phyloP scores from a whole-genome alignment of 352 stramenopile species.

The Phytophthora citrophthora region DNA sequence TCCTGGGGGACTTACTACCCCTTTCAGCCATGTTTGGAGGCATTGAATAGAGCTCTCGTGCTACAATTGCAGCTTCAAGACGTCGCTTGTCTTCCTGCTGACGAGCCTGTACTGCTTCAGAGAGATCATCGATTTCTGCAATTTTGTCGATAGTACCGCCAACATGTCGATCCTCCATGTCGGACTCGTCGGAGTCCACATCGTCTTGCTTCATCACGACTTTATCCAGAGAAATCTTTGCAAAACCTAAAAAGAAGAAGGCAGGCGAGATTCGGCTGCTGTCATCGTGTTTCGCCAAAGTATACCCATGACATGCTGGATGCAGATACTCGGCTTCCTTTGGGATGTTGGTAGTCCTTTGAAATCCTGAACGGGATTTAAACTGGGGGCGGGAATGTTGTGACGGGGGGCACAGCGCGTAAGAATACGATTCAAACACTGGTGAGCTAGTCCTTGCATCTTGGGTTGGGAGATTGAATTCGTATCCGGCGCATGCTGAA shows the following conservation, averaged over 20 bases:
- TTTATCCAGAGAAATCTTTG: constrained; percentile 64
- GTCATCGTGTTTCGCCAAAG: constrained; percentile 53
- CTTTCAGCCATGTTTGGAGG: constrained; percentile 2
- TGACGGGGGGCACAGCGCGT: constrained; percentile 47
- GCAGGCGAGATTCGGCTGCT: constrained; percentile 57
- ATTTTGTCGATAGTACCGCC: constrained; percentile 6
- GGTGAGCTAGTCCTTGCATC: constrained; percentile 35
- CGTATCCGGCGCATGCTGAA: constrained; percentile 61
- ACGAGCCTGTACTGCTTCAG: constrained; percentile 19
- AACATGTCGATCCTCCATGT: constrained; percentile 29
- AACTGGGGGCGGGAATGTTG: constrained; percentile 28
- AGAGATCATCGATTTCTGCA: constrained; percentile 13
- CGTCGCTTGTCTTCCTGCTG: constrained; percentile 35
- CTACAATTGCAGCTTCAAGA: constrained; percentile 41
- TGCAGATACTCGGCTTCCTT: constrained; percentile 46
- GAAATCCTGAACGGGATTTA: constrained; percentile 21
- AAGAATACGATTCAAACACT: constrained; percentile 64
- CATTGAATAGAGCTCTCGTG: constrained; percentile 27
- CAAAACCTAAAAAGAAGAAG: constrained; percentile 67
- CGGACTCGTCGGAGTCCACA: constrained; percentile 31
- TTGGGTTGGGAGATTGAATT: constrained; percentile 29
- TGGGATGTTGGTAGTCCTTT: constrained; percentile 17
- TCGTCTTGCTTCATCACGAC: constrained; percentile 49
- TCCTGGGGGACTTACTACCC: neutral
- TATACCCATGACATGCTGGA: constrained; percentile 64